phyloP scores from a whole-genome alignment of 176 grass and related monocot species.

The Oryza officinalis region DNA sequence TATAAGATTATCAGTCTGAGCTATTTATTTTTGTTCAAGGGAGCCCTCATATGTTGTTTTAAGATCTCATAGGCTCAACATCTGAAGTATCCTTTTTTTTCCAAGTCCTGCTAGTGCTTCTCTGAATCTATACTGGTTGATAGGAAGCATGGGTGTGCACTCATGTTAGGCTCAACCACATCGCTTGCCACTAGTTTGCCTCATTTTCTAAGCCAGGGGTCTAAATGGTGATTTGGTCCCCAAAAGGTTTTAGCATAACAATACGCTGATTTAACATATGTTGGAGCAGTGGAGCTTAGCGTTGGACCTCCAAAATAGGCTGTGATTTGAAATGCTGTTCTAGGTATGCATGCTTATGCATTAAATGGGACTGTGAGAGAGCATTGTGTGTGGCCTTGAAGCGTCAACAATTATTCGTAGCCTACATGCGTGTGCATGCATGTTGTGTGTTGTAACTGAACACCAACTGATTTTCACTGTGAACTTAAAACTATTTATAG shows the following conservation, averaged over 20 bases:
- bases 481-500: background rate
- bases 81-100: background rate
- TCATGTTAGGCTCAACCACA: background rate
- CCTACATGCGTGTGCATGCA: no score
- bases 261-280: background rate
- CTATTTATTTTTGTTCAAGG: slow-evolving; percentile 16
- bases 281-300: background rate
- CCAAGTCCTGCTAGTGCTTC: background rate
- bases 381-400: no score
- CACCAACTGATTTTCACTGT: background rate
- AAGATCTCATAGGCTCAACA: background rate
- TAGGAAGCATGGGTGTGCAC: background rate
- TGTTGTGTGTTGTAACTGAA: background rate
- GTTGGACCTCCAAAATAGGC: background rate
- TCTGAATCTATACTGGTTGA: background rate
- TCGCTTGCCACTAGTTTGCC: background rate
- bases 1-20: slow-evolving; percentile 6
- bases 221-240: background rate
- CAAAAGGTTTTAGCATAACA: background rate
- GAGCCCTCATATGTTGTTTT: background rate
- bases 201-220: background rate
- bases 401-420: no score
- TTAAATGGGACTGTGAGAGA: no score
- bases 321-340: background rate
- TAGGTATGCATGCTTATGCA: no score